Evolutionary conservation across 108 stramenopile species (phyloP).

Genomic region (Bacterosira constricta): DNA sequence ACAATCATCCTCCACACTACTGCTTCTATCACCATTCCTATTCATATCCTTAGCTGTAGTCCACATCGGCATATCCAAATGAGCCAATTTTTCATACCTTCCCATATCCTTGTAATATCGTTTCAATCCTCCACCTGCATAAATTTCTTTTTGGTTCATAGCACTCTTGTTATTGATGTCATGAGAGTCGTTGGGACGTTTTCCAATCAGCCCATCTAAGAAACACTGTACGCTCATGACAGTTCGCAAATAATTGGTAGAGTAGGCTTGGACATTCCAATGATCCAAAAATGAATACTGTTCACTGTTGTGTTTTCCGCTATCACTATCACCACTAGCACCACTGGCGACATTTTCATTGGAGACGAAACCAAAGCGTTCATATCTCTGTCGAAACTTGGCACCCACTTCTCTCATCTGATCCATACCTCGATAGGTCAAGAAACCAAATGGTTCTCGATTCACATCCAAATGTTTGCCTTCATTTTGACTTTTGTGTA

Average conservation of each 20-base stretch:
- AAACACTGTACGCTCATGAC: conserved; percentile 76
- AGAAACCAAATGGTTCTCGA: conserved; percentile 68
- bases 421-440: conserved; percentile 69
- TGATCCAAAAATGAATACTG: conserved; percentile 55
- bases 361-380: conserved; percentile 49
- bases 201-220: conserved; percentile 74
- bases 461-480: conserved; percentile 47
- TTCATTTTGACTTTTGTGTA: conserved; percentile 47
- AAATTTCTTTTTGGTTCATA: background rate
- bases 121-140: conserved; percentile 42
- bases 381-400: conserved; percentile 53
- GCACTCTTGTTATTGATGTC: background rate
- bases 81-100: conserved; percentile 20
- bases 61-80: conserved; percentile 27
- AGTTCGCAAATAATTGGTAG: conserved; percentile 81
- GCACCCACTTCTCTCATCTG: conserved; percentile 64
- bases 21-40: background rate
- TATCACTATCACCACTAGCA: conserved; percentile 1
- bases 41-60: conserved; percentile 22
- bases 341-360: background rate
- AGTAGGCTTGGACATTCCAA: conserved; percentile 71
- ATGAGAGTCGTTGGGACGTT: background rate
- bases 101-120: conserved; percentile 46
- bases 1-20: background rate
- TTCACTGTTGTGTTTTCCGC: background rate